Percentiles rank a stretch among this genome's conserved stretches.
Conservation (phyloP, 495 filamentous ascomycete species). For the Lasiosphaeria hispida region DNA sequence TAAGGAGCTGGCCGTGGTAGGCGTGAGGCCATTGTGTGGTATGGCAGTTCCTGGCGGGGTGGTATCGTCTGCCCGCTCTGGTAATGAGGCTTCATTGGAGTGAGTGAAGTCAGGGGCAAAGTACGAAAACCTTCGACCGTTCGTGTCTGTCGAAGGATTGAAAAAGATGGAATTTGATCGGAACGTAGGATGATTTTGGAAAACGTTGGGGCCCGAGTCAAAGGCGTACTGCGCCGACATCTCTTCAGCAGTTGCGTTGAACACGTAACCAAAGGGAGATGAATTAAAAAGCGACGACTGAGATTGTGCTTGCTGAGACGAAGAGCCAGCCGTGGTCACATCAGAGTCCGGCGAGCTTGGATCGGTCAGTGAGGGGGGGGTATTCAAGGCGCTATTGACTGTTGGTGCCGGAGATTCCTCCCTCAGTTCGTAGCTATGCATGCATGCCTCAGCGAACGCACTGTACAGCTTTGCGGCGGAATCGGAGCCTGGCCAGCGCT, state of each 20-base stretch:
- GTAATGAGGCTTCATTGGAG: slow-evolving; percentile 21
- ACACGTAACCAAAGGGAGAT: slow-evolving; percentile 53
- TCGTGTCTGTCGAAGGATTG: slow-evolving; percentile 45
- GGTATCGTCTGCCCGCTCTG: slow-evolving; percentile 17
- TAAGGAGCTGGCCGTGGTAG: slow-evolving; percentile 11
- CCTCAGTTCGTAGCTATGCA: slow-evolving; percentile 73
- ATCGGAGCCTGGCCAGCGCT: slow-evolving; percentile 84
- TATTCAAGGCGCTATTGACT: slow-evolving; percentile 60
- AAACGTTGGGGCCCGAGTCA: slow-evolving; percentile 33
- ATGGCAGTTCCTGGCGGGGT: slow-evolving; percentile 20
- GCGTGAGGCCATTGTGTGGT: slow-evolving; percentile 14
- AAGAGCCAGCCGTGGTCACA: slow-evolving; percentile 20
- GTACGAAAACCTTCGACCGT: slow-evolving; percentile 51
- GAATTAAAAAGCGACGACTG: slow-evolving; percentile 28
- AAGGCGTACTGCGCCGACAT: slow-evolving; percentile 29
- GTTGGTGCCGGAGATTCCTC: slow-evolving; percentile 45
- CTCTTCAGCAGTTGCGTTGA: slow-evolving; percentile 43
- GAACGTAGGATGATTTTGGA: slow-evolving; percentile 43
- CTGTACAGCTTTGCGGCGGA: slow-evolving; percentile 78
- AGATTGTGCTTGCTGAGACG: slow-evolving; percentile 20
- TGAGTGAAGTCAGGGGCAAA: slow-evolving; percentile 50
- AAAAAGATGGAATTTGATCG: slow-evolving; percentile 57
- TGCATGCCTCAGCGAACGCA: slow-evolving; percentile 74
- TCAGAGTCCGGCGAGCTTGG: slow-evolving; percentile 45
- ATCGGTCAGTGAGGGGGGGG: slow-evolving; percentile 53